Evolutionary conservation across 2,329 filamentous ascomycete genomes (phyloP).

Genomic region (Aspergillus sp.): DNA sequence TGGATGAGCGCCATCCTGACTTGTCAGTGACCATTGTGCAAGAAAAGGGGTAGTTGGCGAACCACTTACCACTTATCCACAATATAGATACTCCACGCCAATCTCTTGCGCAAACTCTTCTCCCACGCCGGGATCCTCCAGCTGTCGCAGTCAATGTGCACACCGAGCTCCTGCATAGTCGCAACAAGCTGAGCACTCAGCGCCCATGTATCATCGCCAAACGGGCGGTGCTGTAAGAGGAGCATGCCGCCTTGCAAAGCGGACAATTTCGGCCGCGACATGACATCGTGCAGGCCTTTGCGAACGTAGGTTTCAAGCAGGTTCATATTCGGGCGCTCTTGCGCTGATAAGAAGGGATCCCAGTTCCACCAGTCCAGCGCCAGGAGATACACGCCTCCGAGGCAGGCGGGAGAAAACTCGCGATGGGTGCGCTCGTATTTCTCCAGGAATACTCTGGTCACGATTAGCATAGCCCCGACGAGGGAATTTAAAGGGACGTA

Average conservation of each 20-base stretch:
- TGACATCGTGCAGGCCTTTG: not conserved
- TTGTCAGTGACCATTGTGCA: not conserved
- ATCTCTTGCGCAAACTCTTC: slow-evolving; percentile 4
- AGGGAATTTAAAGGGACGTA: not conserved
- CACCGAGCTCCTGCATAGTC: slow-evolving; percentile 3
- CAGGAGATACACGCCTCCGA: slow-evolving; percentile 5
- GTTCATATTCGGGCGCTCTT: not conserved
- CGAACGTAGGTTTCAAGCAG: slow-evolving; percentile 1
- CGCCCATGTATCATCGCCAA: slow-evolving; percentile 4
- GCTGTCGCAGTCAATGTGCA: slow-evolving; percentile 1
- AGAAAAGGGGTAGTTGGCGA: not conserved
- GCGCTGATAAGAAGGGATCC: not conserved
- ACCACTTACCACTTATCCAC: slow-evolving; percentile 10
- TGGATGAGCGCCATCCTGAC: slow-evolving; percentile 3
- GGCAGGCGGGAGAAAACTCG: slow-evolving; percentile 5
- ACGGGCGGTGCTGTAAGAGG: not conserved
- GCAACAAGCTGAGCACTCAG: not conserved
- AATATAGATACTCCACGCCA: slow-evolving; percentile 6
- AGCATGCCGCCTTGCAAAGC: slow-evolving; percentile 3
- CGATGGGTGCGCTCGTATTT: slow-evolving; percentile 10
- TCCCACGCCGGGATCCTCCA: slow-evolving; percentile 8
- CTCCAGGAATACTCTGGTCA: slow-evolving; percentile 1
- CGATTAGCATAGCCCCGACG: not conserved
- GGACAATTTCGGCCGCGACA: slow-evolving; percentile 1
- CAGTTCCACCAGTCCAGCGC: slow-evolving; percentile 10